phyloP scores from a whole-genome alignment of 1,284 basidiomycete species.

The Microstroma glucosiphilum region DNA sequence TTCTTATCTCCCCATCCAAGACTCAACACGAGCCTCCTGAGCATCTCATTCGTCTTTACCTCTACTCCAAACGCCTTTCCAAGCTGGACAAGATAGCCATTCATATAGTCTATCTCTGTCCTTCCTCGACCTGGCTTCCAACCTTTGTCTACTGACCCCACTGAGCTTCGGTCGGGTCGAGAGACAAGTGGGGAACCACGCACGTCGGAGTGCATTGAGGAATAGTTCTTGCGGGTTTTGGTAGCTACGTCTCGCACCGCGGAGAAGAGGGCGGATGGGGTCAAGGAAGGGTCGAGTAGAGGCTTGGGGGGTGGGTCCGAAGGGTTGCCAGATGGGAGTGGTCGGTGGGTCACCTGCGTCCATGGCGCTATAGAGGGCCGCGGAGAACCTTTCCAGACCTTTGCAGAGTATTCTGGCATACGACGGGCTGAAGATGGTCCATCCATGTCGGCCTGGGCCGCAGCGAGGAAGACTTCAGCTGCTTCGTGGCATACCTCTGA shows the following conservation, averaged over 20 bases:
- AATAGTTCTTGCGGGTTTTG: constrained; percentile 36
- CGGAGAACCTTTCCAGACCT: neutral
- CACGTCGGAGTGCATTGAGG: constrained; percentile 31
- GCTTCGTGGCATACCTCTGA: constrained; percentile 36
- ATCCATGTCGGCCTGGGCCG: constrained; percentile 1
- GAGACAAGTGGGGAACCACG: neutral
- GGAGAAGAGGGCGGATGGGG: constrained; percentile 29
- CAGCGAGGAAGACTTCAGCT: constrained; percentile 23
- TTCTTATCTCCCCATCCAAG: neutral
- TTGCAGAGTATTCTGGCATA: neutral
- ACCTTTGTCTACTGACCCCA: neutral
- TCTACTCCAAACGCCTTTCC: neutral
- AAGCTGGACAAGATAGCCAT: neutral
- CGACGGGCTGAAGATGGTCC: neutral
- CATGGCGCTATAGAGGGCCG: neutral
- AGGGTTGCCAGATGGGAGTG: neutral
- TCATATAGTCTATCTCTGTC: constrained; percentile 3
- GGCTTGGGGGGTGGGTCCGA: constrained; percentile 14
- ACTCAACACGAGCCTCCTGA: neutral
- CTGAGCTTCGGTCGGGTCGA: too few relatives aligned
- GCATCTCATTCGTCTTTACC: neutral
- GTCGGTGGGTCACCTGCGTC: neutral
- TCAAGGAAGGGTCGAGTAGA: constrained; percentile 30
- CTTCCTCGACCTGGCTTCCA: neutral
- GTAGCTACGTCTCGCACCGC: constrained; percentile 33